Conservation (phyloP, 1,284 basidiomycete genomes). For the Puccinia polysora region DNA sequence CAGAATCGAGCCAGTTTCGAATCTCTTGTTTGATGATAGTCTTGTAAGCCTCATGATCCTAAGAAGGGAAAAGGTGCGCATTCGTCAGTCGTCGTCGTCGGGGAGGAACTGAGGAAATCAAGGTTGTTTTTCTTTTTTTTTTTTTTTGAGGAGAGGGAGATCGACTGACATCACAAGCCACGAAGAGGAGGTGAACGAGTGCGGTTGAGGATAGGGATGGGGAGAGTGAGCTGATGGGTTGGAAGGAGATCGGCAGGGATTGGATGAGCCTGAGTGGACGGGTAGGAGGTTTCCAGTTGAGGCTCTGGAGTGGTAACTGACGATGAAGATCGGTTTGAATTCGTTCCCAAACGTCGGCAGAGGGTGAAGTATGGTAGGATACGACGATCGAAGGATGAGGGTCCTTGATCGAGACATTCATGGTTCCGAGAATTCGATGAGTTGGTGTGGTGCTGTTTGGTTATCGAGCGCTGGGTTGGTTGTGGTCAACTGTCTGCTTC, state of each 20-base stretch:
- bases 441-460: too few species aligned
- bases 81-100: not conserved
- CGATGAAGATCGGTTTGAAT: slow-evolving; percentile 59
- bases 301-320: slow-evolving; percentile 76
- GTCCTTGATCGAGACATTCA: too few species aligned
- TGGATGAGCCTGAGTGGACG: slow-evolving; percentile 76
- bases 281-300: slow-evolving; percentile 78
- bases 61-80: not conserved
- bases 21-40: slow-evolving; percentile 73
- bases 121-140: not conserved
- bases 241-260: slow-evolving; percentile 70
- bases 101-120: too few species aligned
- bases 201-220: slow-evolving; percentile 55
- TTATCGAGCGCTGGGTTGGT: too few species aligned
- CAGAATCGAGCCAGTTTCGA: slow-evolving; percentile 75
- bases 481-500: too few species aligned
- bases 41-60: slow-evolving; percentile 83
- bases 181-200: slow-evolving; percentile 75
- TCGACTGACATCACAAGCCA: slow-evolving; percentile 71
- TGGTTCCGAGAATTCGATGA: too few species aligned
- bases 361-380: slow-evolving; percentile 42
- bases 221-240: slow-evolving; percentile 63
- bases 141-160: not conserved
- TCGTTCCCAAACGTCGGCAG: slow-evolving; percentile 51
- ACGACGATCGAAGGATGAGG: slow-evolving; percentile 30